These are phyloP conservation scores for Diversispora eburnea DNA, from an alignment of 192 early-diverging fungal genomes.

Conservation along the genomic window DNA sequence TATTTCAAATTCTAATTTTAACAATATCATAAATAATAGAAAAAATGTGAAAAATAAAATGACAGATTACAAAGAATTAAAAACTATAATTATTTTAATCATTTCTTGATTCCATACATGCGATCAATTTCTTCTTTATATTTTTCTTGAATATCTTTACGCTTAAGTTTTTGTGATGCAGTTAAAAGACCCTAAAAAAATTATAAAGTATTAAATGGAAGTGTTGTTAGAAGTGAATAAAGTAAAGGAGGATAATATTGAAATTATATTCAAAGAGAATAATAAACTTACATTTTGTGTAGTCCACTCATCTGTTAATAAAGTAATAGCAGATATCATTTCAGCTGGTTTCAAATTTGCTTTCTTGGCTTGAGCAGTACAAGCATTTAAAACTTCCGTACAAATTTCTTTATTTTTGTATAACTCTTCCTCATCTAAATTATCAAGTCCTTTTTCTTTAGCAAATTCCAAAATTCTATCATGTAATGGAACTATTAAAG, in stretches of 20 bases:
- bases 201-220: slow-evolving; percentile 10
- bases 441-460: slow-evolving; percentile 39
- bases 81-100: background rate
- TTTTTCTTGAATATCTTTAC: slow-evolving; percentile 67
- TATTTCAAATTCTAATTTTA: no score
- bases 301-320: slow-evolving; percentile 85
- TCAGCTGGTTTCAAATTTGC: slow-evolving; percentile 71
- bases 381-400: slow-evolving; percentile 44
- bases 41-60: no score
- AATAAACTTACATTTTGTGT: slow-evolving; percentile 64
- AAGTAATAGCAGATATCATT: slow-evolving; percentile 59
- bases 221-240: background rate
- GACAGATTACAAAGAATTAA: background rate
- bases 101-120: slow-evolving; percentile 38
- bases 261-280: background rate
- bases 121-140: slow-evolving; percentile 60
- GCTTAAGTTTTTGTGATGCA: slow-evolving; percentile 92
- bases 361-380: slow-evolving; percentile 55
- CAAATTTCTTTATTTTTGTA: slow-evolving; percentile 54
- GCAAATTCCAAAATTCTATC: slow-evolving; percentile 48
- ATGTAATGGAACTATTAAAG: slow-evolving; percentile 69
- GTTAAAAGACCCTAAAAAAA: slow-evolving; percentile 66
- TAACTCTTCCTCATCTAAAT: slow-evolving; percentile 46
- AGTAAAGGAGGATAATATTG: no score
- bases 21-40: no score